Evolutionary conservation across 169 alveolate species (phyloP).

Genomic region (Neospora caninum): DNA sequence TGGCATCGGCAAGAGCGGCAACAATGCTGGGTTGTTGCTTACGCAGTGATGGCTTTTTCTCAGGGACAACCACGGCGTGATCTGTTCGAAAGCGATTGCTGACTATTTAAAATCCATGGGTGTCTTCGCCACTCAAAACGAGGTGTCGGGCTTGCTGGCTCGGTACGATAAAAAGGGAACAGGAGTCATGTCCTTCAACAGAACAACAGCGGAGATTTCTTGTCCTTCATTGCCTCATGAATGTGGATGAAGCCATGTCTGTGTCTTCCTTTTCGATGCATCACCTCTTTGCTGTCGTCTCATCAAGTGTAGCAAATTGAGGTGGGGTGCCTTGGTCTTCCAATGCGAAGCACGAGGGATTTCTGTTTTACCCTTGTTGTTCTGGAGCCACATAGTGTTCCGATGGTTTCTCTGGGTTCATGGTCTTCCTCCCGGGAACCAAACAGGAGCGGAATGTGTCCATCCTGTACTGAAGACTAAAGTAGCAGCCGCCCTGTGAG

Average conservation of each 20-base stretch:
- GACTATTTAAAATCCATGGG: background rate
- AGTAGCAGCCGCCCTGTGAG: no score
- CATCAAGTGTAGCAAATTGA: no score
- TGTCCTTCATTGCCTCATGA: background rate
- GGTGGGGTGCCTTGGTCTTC: no score
- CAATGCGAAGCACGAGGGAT: no score
- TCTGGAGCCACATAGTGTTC: background rate
- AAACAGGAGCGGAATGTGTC: no score
- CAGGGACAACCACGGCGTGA: constrained; percentile 29
- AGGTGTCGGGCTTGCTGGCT: background rate
- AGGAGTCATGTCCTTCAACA: constrained; percentile 7
- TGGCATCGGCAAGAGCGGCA: no score
- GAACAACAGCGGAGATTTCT: background rate
- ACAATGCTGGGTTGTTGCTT: no score
- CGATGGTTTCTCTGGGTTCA: background rate
- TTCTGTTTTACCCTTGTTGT: background rate
- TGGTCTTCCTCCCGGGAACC: background rate
- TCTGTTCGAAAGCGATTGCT: background rate
- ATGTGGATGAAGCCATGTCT: background rate
- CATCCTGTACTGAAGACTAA: no score
- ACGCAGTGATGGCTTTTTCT: background rate
- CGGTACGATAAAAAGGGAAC: constrained; percentile 34
- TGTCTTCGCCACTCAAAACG: constrained; percentile 12
- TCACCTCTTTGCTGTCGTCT: no score
- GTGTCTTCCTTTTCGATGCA: background rate